Evolutionary conservation across 2,329 filamentous ascomycete genomes (phyloP).

Genomic region (Cyphellophora europaea): DNA sequence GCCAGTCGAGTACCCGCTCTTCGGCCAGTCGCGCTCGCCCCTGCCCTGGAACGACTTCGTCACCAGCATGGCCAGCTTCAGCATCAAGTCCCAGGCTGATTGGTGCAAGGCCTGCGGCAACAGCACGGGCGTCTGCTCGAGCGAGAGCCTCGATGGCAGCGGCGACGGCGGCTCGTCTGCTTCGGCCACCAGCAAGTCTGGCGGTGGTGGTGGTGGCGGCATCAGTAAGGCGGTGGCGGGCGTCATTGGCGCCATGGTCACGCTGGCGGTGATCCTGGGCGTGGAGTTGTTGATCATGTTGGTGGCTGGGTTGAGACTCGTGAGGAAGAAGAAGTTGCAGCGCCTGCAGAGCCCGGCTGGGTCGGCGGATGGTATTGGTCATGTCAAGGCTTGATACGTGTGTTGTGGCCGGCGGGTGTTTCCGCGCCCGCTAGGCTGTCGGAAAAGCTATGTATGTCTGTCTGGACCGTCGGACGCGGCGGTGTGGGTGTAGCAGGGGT

Average conservation of each 20-base stretch:
- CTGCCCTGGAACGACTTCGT: slow-evolving; percentile 64
- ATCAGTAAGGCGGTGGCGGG: slow-evolving; percentile 67
- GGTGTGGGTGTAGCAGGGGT: too few relatives aligned
- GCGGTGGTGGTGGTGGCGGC: slow-evolving; percentile 32
- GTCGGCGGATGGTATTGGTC: too few relatives aligned
- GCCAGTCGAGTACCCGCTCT: slow-evolving; percentile 48
- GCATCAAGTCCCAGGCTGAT: slow-evolving; percentile 51
- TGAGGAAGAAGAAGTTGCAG: slow-evolving; percentile 45
- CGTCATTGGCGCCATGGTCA: slow-evolving; percentile 67
- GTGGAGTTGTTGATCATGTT: slow-evolving; percentile 46
- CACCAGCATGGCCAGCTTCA: slow-evolving; percentile 53
- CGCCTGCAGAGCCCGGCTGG: too few relatives aligned
- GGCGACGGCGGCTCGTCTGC: slow-evolving; percentile 22
- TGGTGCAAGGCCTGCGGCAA: slow-evolving; percentile 76
- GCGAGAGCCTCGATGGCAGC: slow-evolving; percentile 22
- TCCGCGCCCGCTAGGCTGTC: too few relatives aligned
- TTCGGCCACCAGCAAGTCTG: slow-evolving; percentile 16
- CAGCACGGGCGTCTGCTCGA: slow-evolving; percentile 56
- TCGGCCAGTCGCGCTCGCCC: slow-evolving; percentile 45
- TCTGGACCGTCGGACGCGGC: too few relatives aligned
- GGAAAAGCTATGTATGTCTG: too few relatives aligned
- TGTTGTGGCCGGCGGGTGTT: too few relatives aligned
- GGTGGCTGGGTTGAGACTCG: slow-evolving; percentile 47
- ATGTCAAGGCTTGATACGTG: too few relatives aligned
- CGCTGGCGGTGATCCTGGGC: slow-evolving; percentile 52